Percentiles rank a stretch among this genome's conserved stretches.
These are phyloP conservation scores for Gaeumannomyces sp. DNA, from an alignment of 2,329 filamentous ascomycete species.

Conservation along the genomic window DNA sequence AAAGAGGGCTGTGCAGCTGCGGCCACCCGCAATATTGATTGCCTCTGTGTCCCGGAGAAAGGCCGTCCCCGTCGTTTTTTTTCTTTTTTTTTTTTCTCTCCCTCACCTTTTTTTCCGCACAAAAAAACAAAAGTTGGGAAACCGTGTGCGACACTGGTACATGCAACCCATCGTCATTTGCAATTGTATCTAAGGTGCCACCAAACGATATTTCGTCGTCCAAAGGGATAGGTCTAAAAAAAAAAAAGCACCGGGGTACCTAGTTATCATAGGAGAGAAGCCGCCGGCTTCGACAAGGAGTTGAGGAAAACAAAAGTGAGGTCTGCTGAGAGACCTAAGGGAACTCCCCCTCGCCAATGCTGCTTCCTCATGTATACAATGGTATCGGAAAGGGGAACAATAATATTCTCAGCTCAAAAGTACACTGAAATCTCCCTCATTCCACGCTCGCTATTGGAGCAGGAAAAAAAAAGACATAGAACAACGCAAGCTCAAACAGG, in stretches of 20 bases:
- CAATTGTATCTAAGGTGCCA: not conserved
- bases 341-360: too few relatives aligned
- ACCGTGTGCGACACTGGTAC: not conserved
- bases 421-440: too few relatives aligned
- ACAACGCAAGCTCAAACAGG: not conserved
- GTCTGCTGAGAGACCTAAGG: not conserved
- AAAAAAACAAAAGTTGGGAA: not conserved
- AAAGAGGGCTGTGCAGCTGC: not conserved
- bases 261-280: not conserved
- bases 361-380: not conserved
- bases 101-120: not conserved
- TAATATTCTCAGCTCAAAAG: too few relatives aligned
- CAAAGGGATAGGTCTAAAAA: not conserved
- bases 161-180: not conserved
- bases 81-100: not conserved
- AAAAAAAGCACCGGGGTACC: too few relatives aligned
- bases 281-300: not conserved
- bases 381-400: not conserved
- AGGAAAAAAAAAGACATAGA: not conserved
- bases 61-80: not conserved
- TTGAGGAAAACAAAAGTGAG: not conserved
- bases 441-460: not conserved
- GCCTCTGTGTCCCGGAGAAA: not conserved
- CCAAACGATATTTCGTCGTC: not conserved
- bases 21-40: slow-evolving; percentile 1